Conservation (phyloP, 2,329 filamentous ascomycete species). For the Aspergillus novoparasiticus region DNA sequence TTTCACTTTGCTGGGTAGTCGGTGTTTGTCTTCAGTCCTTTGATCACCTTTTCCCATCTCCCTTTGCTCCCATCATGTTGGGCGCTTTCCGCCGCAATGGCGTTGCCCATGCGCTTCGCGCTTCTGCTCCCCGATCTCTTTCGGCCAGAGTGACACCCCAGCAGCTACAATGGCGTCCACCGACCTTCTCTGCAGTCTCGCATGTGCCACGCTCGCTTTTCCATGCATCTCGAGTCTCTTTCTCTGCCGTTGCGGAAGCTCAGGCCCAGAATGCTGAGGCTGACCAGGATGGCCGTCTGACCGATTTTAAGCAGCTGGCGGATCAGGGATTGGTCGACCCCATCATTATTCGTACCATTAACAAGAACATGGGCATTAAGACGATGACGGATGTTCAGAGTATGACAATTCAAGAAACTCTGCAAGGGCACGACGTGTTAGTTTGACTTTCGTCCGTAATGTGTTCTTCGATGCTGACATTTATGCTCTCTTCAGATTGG, state of each 20-base stretch:
- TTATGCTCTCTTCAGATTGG: conserved; percentile 59
- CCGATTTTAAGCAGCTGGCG: conserved; percentile 43
- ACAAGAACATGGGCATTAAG: conserved; percentile 71
- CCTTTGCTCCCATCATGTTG: conserved; percentile 35
- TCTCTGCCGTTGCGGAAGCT: conserved; percentile 29
- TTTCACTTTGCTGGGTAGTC: conserved; percentile 3
- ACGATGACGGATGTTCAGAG: conserved; percentile 92
- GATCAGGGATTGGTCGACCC: conserved; percentile 56
- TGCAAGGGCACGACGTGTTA: conserved; percentile 82
- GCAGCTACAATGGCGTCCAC: conserved; percentile 31
- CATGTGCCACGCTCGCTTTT: conserved; percentile 32
- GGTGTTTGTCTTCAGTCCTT: conserved; percentile 4
- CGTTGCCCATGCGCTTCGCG: conserved; percentile 40
- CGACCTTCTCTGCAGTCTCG: conserved; percentile 20
- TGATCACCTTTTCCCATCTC: neutral
- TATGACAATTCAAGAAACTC: conserved; percentile 76
- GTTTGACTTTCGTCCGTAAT: conserved; percentile 32
- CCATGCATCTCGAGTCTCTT: conserved; percentile 30
- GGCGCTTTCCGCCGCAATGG: conserved; percentile 42
- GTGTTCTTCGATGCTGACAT: conserved; percentile 23
- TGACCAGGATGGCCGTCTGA: conserved; percentile 25
- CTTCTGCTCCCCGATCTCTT: conserved; percentile 33
- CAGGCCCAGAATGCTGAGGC: conserved; percentile 23
- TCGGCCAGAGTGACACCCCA: conserved; percentile 31
- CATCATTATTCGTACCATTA: conserved; percentile 69